Conservation (phyloP, 1,139 yeast genomes). For the Lodderomyces parapsilosis region DNA sequence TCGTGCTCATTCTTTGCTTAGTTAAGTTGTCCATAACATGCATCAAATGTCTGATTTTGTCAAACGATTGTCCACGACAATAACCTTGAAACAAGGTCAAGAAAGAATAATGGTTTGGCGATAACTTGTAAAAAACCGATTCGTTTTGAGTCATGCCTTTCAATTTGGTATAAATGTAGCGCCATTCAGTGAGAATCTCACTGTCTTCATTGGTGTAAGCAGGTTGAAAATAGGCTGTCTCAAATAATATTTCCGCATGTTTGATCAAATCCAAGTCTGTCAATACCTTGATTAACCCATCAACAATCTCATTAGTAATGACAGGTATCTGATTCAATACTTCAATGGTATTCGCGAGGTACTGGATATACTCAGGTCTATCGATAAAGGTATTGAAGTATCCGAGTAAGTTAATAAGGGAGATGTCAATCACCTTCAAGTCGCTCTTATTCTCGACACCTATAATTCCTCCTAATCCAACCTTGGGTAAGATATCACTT, state of each 20-base stretch:
- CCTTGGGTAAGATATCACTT: conserved; percentile 15
- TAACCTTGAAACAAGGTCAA: conserved; percentile 21
- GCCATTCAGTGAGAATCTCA: conserved; percentile 15
- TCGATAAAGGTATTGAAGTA: conserved; percentile 14
- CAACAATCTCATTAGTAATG: conserved; percentile 9
- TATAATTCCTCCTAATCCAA: conserved; percentile 10
- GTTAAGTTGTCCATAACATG: conserved; percentile 18
- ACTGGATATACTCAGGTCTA: conserved; percentile 6
- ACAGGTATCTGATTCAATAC: conserved; percentile 6
- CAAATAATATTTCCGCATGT: conserved; percentile 13
- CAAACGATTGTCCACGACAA: conserved; percentile 8
- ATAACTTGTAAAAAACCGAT: conserved; percentile 14
- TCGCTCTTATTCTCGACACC: background rate
- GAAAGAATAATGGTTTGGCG: conserved; percentile 30
- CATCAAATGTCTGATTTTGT: conserved; percentile 17
- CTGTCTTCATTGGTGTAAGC: conserved; percentile 20
- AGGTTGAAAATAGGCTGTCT: conserved; percentile 8
- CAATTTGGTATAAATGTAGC: conserved; percentile 20
- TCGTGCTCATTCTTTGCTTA: conserved; percentile 28
- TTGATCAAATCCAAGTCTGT: conserved; percentile 9
- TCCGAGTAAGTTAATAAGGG: conserved; percentile 15
- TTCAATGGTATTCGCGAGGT: conserved; percentile 10
- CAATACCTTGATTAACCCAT: conserved; percentile 11
- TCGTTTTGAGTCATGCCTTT: conserved; percentile 25
- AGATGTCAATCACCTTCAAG: conserved; percentile 12